Evolutionary conservation across 805 yeast species (phyloP), one percentile per base, ranked within the genome.

Genomic region (Candida xiaguanensis): DNA sequence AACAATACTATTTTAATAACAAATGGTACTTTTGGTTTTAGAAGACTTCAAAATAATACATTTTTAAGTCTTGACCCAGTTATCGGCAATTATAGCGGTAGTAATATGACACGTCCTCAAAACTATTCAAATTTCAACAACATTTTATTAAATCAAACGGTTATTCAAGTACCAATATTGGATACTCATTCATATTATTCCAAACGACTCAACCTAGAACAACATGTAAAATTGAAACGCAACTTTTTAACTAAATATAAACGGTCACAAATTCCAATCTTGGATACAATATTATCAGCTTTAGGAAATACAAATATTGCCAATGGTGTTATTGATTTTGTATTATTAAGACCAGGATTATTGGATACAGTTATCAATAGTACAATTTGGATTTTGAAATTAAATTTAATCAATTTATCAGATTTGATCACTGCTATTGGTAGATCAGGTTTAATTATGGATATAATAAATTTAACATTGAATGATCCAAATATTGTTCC

Each of bases 401-500:
- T 45, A 8, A 49, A 50, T 22, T 41, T 52, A 38, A 40, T 58
- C 28, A 52, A 53, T 37, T 42, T 54, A 40, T 40, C 55, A 13
- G 55, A 54, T 37, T 40, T 58, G 23, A 46, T 58, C 18, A 52
- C 45, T 39, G 61, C 61, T 2, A 40, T 56, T 25, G 40, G 54
- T 20, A 49, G 53, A 27, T 58, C 63, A 5, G 61, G 61, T 2
- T 42, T 55, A 32, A 42, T 50, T 23, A 40, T 48, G 17, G 59
- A 56, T 39, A 28, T 55, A 4, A 38, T 58, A 17, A 38, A 49
- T 24, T 46, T 51, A 27, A 42, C 50, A 11, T 48, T 58, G 39
- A 51, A 47, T 17, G 56, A 58, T 38, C 61, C 63, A 8, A 48
- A 52, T 11, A 35, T 51, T 12, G 41, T 52, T 27, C 59, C 59